Percentiles rank a stretch among this genome's conserved stretches.
These are phyloP conservation scores for Dactylis glomerata DNA, from an alignment of 176 grass and related monocot species.

Conservation along the genomic window DNA sequence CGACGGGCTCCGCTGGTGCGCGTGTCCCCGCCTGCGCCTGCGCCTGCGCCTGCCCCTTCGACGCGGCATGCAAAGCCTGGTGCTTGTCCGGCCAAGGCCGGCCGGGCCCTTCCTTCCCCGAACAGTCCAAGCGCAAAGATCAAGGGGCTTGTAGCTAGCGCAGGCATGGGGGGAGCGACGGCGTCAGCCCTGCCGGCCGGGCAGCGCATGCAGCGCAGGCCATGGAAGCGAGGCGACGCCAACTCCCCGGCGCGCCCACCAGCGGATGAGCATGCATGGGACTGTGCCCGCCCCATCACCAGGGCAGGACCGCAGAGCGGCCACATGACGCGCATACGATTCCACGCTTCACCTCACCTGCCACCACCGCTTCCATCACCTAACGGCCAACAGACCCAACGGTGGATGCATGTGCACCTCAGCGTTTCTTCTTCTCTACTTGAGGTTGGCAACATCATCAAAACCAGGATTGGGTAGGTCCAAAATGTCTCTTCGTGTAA, in stretches of 20 bases:
- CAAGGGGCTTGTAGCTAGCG: constrained; percentile 2
- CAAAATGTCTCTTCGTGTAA: too few relatives aligned
- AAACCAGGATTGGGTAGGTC: too few relatives aligned
- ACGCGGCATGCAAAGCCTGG: constrained; percentile 27
- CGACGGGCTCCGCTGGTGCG: background rate
- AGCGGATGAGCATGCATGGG: background rate
- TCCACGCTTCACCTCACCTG: background rate
- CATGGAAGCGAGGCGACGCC: background rate
- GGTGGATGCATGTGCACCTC: background rate
- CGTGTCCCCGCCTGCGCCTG: background rate
- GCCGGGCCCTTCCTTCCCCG: background rate
- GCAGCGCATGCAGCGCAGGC: background rate
- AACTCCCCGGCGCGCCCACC: background rate
- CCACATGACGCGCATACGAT: background rate
- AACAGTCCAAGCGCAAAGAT: constrained; percentile 30
- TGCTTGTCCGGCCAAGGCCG: background rate
- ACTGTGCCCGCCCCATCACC: background rate
- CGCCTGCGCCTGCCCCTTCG: background rate
- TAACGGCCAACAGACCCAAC: background rate
- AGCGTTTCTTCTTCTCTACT: background rate
- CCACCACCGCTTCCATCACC: constrained; percentile 3
- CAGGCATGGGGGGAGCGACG: background rate
- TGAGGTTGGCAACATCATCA: too few relatives aligned
- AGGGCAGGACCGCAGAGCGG: background rate
- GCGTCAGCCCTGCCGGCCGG: background rate